Percentiles rank a stretch among this genome's conserved stretches.
Evolutionary conservation across 495 filamentous ascomycete species (phyloP).

Genomic region (Neurospora sp.): DNA sequence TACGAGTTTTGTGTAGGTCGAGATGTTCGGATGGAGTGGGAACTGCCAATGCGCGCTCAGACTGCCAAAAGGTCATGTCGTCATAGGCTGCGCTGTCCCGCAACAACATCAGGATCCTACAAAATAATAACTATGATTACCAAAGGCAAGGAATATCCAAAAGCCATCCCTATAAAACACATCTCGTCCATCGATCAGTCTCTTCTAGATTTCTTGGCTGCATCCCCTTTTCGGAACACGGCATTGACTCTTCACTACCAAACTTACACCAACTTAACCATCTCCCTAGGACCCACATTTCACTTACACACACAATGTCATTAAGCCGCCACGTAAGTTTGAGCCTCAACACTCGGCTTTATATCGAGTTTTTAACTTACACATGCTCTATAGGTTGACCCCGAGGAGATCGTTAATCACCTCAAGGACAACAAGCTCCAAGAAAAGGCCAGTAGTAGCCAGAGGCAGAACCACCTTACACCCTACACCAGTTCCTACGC

Average conservation of each 20-base stretch:
- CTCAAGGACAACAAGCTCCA: conserved; percentile 38
- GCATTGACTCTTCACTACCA: not conserved
- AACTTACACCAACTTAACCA: not conserved
- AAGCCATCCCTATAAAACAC: not conserved
- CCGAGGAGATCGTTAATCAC: conserved; percentile 48
- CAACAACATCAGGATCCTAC: not conserved
- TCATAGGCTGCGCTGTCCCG: not conserved
- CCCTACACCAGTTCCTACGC: conserved; percentile 57
- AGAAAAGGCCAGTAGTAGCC: conserved; percentile 12
- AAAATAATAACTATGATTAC: not conserved
- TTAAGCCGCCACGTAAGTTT: not conserved
- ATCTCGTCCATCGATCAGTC: not conserved
- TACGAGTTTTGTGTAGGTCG: not conserved
- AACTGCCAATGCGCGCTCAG: not conserved
- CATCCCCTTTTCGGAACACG: not conserved
- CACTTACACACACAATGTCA: not conserved
- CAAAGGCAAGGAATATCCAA: not conserved
- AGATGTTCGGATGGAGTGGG: not conserved
- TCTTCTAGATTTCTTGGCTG: not conserved
- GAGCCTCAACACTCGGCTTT: not conserved
- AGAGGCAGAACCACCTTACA: conserved; percentile 36
- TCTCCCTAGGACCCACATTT: not conserved
- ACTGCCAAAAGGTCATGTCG: not conserved
- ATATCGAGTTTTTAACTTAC: not conserved
- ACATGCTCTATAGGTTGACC: conserved; percentile 31